Conservation (phyloP, 352 stramenopile genomes). For the Globisporangium spinosum region DNA sequence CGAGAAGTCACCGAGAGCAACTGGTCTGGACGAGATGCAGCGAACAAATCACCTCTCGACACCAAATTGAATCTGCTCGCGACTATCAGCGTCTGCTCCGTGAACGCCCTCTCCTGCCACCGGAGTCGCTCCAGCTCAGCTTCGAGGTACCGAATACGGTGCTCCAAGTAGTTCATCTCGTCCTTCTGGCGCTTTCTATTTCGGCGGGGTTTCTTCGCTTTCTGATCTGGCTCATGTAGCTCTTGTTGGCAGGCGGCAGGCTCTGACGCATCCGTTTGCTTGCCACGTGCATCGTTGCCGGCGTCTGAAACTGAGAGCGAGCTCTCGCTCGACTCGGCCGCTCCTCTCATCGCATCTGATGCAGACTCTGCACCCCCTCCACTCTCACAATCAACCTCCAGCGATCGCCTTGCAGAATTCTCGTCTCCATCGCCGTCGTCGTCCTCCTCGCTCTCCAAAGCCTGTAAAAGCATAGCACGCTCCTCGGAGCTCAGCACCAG, state of each 20-base stretch:
- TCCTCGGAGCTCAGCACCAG: neutral
- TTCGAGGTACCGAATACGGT: conserved; percentile 21
- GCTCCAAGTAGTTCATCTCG: conserved; percentile 24
- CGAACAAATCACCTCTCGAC: neutral
- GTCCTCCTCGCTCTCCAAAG: neutral
- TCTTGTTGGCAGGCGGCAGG: neutral
- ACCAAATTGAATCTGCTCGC: conserved; percentile 30
- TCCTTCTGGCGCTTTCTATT: conserved; percentile 26
- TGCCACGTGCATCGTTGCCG: too few species aligned
- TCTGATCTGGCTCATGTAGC: neutral
- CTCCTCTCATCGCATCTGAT: too few species aligned
- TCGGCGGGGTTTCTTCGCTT: neutral
- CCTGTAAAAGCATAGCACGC: neutral
- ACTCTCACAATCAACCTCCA: neutral
- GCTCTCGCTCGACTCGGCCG: neutral
- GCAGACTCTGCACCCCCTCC: too few species aligned
- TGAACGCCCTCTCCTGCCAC: conserved; percentile 20
- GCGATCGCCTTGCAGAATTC: neutral
- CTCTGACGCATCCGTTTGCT: neutral
- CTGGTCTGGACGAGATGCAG: neutral
- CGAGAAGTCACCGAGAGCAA: neutral
- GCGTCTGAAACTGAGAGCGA: too few species aligned
- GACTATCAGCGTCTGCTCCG: conserved; percentile 25
- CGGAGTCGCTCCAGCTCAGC: conserved; percentile 22
- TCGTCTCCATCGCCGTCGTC: neutral